Base-by-base conservation (phyloP, 2,329 filamentous ascomycete species). In the Arthrinium phaeospermum region DNA sequence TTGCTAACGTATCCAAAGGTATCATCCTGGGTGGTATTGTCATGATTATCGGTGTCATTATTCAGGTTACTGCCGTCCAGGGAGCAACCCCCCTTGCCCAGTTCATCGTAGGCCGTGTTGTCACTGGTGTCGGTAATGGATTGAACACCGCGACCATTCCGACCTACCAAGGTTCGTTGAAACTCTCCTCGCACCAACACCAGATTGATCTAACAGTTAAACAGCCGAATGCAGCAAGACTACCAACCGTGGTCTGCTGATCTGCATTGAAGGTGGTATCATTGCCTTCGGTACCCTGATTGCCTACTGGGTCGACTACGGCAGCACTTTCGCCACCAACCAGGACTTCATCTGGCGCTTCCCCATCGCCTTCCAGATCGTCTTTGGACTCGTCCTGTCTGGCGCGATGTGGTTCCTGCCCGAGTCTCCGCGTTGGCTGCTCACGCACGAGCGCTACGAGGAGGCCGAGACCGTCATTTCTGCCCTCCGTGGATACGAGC, bases 21-120 rank as follows among this genome's bases (percentile, higher is more conserved):
- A 67, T 71, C 14, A 64, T 67, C 13, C 4, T 46, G 27, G 57
- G 51, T 14, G 12, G 74, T 82, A 14, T 86, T 13, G 47, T 92
- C 75, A 89, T 92, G 86, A 85, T 90, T 12, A 71, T 91, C 13
- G 91, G 91, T 24, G 89, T 90, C 46, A 82, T 88, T 12, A 86
- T 92, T 49, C 91, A 92, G 77, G 81, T 88, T 47, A 83, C 85
- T 22, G 71, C 81, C 24, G 76, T 80, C 71, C 69, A 73, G 0
- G 71, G 72, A 34, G 73, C 80, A 8, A 72, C 73, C 13, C 80
- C 82, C 0, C 73, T 84, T 46, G 82, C 84, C 1, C 86, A 87
- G 75, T 83, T 87, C 74, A 85, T 87, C 71, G 79, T 86, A 69
- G 86, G 86, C 8, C 79, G 87, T 68, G 83, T 87, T 12, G 80